A percentile compares a stretch with the other conserved stretches of the same genome.
Evolutionary conservation across 2,329 filamentous ascomycete species (phyloP).

Genomic region (Sporothrix pseudoabietina): DNA sequence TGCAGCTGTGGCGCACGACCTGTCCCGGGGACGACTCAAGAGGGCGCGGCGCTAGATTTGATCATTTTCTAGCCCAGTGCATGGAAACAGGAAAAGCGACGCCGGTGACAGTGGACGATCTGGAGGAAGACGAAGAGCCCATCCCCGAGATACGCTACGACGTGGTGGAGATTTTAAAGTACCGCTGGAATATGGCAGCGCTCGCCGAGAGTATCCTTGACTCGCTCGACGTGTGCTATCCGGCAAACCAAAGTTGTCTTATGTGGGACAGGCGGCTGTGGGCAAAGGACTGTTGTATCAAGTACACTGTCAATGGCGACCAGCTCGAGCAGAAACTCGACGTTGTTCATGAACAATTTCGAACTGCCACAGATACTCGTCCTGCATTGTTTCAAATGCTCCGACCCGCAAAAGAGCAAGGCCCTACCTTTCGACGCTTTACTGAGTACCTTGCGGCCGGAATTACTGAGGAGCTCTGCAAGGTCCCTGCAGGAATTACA

Average conservation of each 20-base stretch:
- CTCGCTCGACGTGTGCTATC: background rate
- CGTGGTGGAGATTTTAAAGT: background rate
- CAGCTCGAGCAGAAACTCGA: no score
- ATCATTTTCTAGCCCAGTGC: background rate
- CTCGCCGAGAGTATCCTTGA: background rate
- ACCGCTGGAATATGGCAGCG: background rate
- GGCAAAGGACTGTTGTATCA: background rate
- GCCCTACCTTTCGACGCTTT: background rate
- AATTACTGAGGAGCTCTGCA: background rate
- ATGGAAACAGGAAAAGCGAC: background rate
- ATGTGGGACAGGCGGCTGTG: background rate
- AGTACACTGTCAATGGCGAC: no score
- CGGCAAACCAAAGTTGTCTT: background rate
- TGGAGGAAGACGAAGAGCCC: background rate
- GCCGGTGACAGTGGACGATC: background rate
- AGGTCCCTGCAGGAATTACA: no score
- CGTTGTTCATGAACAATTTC: no score
- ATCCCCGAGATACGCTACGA: background rate
- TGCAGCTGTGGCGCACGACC: background rate
- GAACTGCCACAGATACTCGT: no score
- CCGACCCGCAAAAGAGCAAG: background rate
- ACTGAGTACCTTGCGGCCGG: background rate
- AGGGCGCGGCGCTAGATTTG: background rate
- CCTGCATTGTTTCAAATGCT: background rate
- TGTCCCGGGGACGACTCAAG: background rate